Evolutionary conservation across 2,329 filamentous ascomycete genomes (phyloP), one percentile per base, ranked within the genome.

Genomic region (Metarhizium humberi): DNA sequence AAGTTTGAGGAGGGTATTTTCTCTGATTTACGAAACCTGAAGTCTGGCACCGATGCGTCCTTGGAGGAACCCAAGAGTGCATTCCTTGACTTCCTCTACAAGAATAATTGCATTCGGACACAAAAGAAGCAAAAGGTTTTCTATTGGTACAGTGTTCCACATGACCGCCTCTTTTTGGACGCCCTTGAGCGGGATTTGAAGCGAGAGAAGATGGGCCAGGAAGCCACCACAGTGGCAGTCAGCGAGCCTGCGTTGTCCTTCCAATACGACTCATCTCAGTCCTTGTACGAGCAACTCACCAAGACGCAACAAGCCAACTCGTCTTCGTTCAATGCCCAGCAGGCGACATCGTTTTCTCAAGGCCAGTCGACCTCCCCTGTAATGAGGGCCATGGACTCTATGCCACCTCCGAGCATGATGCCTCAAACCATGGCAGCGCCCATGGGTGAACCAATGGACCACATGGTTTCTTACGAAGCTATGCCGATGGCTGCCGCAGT

Each of bases 81-180:
- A 2, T 99, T 99, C 75, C 82, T 99, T 59, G 94, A 99, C 74
- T 99, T 97, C 72, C 80, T 99, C 48, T 99, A 99, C 84, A 99
- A 99, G 82, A 99, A 99, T 82, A 99, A 99, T 79, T 99, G 94
- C 81, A 99, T 99, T 65, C 87, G 94, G 64, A 99, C 94, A 42
- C 94, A 99, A 74, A 99, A 99, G 85, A 99, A 99, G 81, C 94
- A 99, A 70, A 99, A 99, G 79, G 94, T 99, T 62, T 99, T 99
- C 69, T 99, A 97, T 77, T 99, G 94, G 94, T 99, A 97, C 76
- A 96, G 92, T 76, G 94, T 99, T 50, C 94, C 94, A 1, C 94
- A 99, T 71, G 94, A 99, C 74, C 85, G 94, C 54, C 84, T 99
- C 52, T 99, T 99, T 75, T 86, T 99, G 63, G 94, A 99, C 76